A percentile compares a stretch with the other conserved stretches of the same genome.
These are phyloP conservation scores for Cronartium ribicola DNA, from an alignment of 1,284 basidiomycete species.

Conservation along the genomic window DNA sequence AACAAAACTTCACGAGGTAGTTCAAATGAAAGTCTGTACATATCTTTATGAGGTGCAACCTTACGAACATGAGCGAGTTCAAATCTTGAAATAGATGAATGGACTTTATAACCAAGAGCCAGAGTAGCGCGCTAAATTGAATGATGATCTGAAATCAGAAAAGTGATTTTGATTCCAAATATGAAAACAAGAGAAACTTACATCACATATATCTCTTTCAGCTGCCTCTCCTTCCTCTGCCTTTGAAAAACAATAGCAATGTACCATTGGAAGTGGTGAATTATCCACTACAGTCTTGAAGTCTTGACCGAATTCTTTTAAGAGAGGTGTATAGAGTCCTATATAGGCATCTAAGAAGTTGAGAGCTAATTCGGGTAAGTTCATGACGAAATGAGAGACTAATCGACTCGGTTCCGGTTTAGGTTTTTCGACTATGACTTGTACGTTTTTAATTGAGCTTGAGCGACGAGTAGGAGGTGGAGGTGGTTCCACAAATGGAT, in stretches of 20 bases:
- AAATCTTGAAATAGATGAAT: constrained; percentile 54
- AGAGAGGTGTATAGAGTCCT: constrained; percentile 61
- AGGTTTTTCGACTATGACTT: background rate
- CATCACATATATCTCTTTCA: constrained; percentile 70
- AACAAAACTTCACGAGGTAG: constrained; percentile 61
- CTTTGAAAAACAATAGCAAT: constrained; percentile 94
- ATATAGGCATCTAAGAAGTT: constrained; percentile 83
- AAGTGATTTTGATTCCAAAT: background rate
- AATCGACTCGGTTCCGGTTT: constrained; percentile 48
- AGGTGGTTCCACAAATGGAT: constrained; percentile 8
- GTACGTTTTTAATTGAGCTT: background rate
- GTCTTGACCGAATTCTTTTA: constrained; percentile 53
- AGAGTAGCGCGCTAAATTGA: constrained; percentile 62
- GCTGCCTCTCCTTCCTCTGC: constrained; percentile 65
- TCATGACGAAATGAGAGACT: constrained; percentile 91
- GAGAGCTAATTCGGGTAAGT: constrained; percentile 86
- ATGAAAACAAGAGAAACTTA: constrained; percentile 53
- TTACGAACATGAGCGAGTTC: constrained; percentile 74
- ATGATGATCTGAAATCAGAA: constrained; percentile 14
- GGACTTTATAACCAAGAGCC: constrained; percentile 61
- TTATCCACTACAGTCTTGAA: constrained; percentile 44
- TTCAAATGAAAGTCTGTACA: constrained; percentile 94
- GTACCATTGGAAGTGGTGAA: constrained; percentile 75
- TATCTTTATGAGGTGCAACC: constrained; percentile 94
- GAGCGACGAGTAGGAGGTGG: background rate